Base-by-base conservation (phyloP, 1,284 basidiomycete species). In the Porogramme epimiltina region DNA sequence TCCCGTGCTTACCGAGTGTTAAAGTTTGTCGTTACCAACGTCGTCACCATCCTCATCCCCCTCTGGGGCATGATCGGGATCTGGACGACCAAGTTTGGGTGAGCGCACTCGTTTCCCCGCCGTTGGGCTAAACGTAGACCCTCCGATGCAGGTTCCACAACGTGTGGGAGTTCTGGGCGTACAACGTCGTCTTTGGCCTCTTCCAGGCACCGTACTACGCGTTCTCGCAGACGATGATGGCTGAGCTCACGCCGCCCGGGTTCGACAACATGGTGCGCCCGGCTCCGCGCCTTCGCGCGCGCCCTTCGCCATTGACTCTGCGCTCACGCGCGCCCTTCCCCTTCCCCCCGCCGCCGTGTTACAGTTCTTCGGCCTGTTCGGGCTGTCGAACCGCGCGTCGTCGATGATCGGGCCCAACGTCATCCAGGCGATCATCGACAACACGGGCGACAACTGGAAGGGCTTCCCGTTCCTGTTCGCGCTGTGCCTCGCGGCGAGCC, bases 161-260 rank as follows among this genome's bases (percentile, higher is more conserved):
- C 57, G 79, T 67, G 22, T 92, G 90, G 90, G 91, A 93, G 63
- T 92, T 91, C 70, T 93, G 88, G 87, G 81, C 80, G 34, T 90
- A 91, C 70, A 91, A 90, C 62, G 78, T 89, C 42, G 78, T 89
- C n/a, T 91, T 89, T 62, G 89, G 89, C 8, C 70, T 91, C 20
- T 90, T 91, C 75, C 91, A 93, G 69, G 91, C 90, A 8, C 91
- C 92, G 0, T 94, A 92, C 74, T 94, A 90, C 64, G 87, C 91
- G 0, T 90, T 87, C 64, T 81, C 87, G 18, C 89, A 92, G 70
- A 91, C 91, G 1, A 89, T 91, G 88, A 91, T 93, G 87, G 86
- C 87, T 0, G 91, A 93, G 65, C 77, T 93, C 13, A 82, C 85
- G 20, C 89, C 90, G 15, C 88, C 88, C 0, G 90, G 89, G 0